Conservation (phyloP, 345 rosid genomes). For the Ricinus communis region DNA sequence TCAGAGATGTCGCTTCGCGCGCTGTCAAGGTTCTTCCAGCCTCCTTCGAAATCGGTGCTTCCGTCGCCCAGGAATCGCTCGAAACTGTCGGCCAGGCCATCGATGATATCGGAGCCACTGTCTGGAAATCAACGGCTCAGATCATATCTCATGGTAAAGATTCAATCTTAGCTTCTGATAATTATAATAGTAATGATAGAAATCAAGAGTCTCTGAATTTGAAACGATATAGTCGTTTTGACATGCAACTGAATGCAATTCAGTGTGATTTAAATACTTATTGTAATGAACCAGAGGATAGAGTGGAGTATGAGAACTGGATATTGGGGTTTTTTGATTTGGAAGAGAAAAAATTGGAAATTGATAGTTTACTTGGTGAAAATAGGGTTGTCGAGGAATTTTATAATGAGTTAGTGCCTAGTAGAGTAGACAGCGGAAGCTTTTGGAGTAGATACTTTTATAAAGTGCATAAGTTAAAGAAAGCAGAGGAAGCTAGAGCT, state of each 20-base stretch:
- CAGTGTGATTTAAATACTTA: slow-evolving; percentile 52
- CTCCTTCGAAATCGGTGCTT: slow-evolving; percentile 69
- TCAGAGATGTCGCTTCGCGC: slow-evolving; percentile 69
- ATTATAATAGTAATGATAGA: slow-evolving; percentile 27
- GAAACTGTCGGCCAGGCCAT: slow-evolving; percentile 77
- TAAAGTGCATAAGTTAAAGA: slow-evolving; percentile 48
- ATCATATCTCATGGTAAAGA: slow-evolving; percentile 69
- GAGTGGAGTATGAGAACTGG: slow-evolving; percentile 53
- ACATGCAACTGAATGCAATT: slow-evolving; percentile 53
- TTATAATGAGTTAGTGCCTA: slow-evolving; percentile 44
- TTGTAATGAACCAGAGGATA: slow-evolving; percentile 57
- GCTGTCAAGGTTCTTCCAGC: slow-evolving; percentile 63
- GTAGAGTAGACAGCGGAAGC: slow-evolving; percentile 42
- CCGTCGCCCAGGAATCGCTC: slow-evolving; percentile 75
- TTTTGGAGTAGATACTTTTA: slow-evolving; percentile 73
- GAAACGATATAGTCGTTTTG: slow-evolving; percentile 66
- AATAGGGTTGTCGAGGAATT: slow-evolving; percentile 41
- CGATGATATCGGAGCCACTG: slow-evolving; percentile 75
- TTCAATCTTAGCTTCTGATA: slow-evolving; percentile 26
- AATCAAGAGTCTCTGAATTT: slow-evolving; percentile 18
- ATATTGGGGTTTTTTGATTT: slow-evolving; percentile 41
- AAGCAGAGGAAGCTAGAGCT: slow-evolving; percentile 64
- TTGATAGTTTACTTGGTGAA: slow-evolving; percentile 36
- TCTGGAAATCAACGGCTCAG: slow-evolving; percentile 71
- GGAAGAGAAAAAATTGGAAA: slow-evolving; percentile 45